Conservation (phyloP, 148 eudicot genomes). For the Fagopyrum homotropicum region DNA sequence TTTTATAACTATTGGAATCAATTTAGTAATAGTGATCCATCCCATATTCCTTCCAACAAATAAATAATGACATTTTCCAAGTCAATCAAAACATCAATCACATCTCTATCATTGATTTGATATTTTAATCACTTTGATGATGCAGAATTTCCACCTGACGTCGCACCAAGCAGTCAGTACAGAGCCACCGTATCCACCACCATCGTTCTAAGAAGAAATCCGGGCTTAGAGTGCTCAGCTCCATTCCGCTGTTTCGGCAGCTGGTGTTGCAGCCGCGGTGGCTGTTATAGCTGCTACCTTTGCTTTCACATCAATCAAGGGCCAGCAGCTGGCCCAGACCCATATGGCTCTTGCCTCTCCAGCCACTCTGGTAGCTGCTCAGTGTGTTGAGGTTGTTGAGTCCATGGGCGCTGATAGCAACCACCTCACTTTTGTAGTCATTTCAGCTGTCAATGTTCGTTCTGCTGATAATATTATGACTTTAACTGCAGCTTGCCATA, state of each 20-base stretch:
- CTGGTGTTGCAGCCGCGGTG: slow-evolving; percentile 92
- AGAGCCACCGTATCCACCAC: slow-evolving; percentile 28
- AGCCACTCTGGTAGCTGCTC: slow-evolving; percentile 89
- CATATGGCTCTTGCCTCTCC: slow-evolving; percentile 93
- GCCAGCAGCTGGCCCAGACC: slow-evolving; percentile 55
- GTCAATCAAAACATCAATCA: no score
- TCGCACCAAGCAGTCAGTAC: slow-evolving; percentile 37
- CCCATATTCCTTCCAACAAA: background rate
- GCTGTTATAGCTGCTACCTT: slow-evolving; percentile 93
- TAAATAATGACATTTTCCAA: no score
- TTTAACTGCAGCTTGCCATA: slow-evolving; percentile 81
- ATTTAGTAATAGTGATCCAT: background rate
- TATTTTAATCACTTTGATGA: background rate
- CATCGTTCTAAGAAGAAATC: slow-evolving; percentile 35
- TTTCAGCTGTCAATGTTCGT: slow-evolving; percentile 88
- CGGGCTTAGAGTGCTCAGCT: slow-evolving; percentile 80
- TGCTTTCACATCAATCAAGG: slow-evolving; percentile 64
- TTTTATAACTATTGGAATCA: background rate
- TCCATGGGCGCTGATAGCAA: slow-evolving; percentile 89
- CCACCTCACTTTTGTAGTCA: slow-evolving; percentile 65
- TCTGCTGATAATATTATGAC: slow-evolving; percentile 92
- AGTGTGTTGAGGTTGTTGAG: slow-evolving; percentile 93
- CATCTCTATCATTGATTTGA: background rate
- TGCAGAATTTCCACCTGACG: slow-evolving; percentile 59
- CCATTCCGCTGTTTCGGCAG: slow-evolving; percentile 83